Evolutionary conservation across 2,329 filamentous ascomycete genomes (phyloP), one percentile per base, ranked within the genome.

Genomic region (Acrodontium crateriforme): DNA sequence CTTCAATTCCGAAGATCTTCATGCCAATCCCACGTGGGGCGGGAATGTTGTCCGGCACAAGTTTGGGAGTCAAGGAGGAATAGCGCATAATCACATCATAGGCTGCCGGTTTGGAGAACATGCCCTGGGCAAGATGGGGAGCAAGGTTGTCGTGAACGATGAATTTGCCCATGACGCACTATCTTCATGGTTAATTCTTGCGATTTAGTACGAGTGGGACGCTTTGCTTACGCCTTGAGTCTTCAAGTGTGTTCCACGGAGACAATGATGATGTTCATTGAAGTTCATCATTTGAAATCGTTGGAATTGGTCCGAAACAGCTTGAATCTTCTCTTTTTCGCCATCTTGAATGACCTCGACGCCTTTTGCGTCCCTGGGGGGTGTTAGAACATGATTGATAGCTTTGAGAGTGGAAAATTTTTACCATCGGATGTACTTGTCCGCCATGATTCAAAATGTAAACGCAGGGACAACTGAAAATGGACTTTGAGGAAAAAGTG

Each of bases 221-320:
- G n/a, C 11, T 8, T 12, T 2, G 33, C 42, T 18, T 41, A 45
- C 41, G 12, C 48, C 38, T 29, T 52, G 47, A 5, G 50, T 52
- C 39, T 53, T 53, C 25, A 55, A 38, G 29, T 55, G 47, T 6
- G 49, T 55, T 18, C 52, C 53, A n/a, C 52, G 50, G 18, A 52
- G 44, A 23, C 44, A 52, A 36, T 54, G 52, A 22, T 45, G 44
- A 34, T 56, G 48, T 31, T 52, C 49, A 29, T 55, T 50, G 44
- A 55, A 54, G 24, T 55, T 54, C 42, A 54, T 53, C 45, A 56
- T 53, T 34, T 57, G 51, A 40, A 56, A 50, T 5, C 48, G 40
- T 22, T 50, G 49, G 44, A 52, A 52, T 27, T 50, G 50, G 29
- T 50, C 49, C 30, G 54, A 53, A 9, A 52, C 50, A 25, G 45